Evolutionary conservation across 805 yeast genomes (phyloP).

Genomic region (Kodamaea leandrae): DNA sequence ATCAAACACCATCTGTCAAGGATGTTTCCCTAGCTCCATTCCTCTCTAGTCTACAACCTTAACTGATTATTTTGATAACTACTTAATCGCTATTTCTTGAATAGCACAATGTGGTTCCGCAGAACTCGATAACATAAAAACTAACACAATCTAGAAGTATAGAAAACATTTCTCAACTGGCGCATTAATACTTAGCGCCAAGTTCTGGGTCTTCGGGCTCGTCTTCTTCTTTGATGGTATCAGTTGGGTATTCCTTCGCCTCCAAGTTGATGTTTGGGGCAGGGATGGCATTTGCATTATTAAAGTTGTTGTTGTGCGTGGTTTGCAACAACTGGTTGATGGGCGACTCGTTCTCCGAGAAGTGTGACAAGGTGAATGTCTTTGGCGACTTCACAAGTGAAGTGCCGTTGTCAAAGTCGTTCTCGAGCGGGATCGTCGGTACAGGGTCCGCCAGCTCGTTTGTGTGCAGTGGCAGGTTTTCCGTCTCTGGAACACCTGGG

Average conservation of each 20-base stretch:
- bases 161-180: slow-evolving; percentile 1
- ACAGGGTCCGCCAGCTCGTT: slow-evolving; percentile 11
- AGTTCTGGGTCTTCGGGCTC: slow-evolving; percentile 28
- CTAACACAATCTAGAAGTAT: slow-evolving; percentile 7
- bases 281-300: slow-evolving; percentile 2
- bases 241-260: slow-evolving; percentile 19
- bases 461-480: background rate
- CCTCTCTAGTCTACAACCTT: too few relatives aligned
- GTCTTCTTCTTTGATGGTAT: slow-evolving; percentile 40
- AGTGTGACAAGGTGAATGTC: slow-evolving; percentile 36
- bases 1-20: too few relatives aligned
- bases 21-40: too few relatives aligned
- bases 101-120: background rate
- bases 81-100: background rate
- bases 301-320: slow-evolving; percentile 11
- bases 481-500: slow-evolving; percentile 4
- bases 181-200: slow-evolving; percentile 6
- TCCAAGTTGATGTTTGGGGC: slow-evolving; percentile 6
- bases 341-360: slow-evolving; percentile 37
- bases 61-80: too few relatives aligned
- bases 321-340: slow-evolving; percentile 32
- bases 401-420: slow-evolving; percentile 14
- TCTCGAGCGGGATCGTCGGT: slow-evolving; percentile 10
- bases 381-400: slow-evolving; percentile 42
- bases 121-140: background rate